Conservation (phyloP, 352 stramenopile species). For the Pythium folliculosum region DNA sequence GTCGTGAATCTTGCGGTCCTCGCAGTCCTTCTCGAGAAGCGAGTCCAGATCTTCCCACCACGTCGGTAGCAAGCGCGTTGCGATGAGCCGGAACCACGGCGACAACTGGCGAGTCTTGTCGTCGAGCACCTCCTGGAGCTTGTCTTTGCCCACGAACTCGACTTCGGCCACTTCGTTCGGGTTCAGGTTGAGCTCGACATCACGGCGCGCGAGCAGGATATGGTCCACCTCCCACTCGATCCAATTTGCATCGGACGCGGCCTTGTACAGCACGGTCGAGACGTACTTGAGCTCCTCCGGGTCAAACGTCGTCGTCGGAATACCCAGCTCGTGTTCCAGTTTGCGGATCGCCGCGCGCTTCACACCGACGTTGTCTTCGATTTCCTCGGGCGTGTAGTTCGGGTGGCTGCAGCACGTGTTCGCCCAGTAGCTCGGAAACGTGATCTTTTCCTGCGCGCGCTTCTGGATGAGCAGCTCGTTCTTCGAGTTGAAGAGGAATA, state of each 20-base stretch:
- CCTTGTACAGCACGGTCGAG: slow-evolving; percentile 98
- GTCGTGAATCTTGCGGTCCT: slow-evolving; percentile 61
- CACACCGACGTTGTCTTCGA: slow-evolving; percentile 78
- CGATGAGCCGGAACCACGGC: slow-evolving; percentile 87
- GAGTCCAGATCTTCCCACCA: slow-evolving; percentile 78
- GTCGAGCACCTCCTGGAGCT: slow-evolving; percentile 56
- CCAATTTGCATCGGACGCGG: slow-evolving; percentile 88
- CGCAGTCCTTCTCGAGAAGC: slow-evolving; percentile 54
- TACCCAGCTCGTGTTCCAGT: slow-evolving; percentile 98
- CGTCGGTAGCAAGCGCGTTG: slow-evolving; percentile 55
- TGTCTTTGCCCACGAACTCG: slow-evolving; percentile 86
- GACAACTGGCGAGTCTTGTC: slow-evolving; percentile 63
- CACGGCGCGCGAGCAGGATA: slow-evolving; percentile 91
- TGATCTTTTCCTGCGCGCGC: slow-evolving; percentile 97
- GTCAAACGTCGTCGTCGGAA: slow-evolving; percentile 82
- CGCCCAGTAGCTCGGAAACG: slow-evolving; percentile 98
- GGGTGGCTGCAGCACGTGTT: slow-evolving; percentile 99
- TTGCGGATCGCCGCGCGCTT: slow-evolving; percentile 97
- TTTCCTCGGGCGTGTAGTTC: slow-evolving; percentile 91
- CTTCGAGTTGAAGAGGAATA: slow-evolving; percentile 88
- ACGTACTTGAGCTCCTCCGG: slow-evolving; percentile 94
- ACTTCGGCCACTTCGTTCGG: slow-evolving; percentile 92
- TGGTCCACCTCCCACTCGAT: slow-evolving; percentile 99
- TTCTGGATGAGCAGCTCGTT: slow-evolving; percentile 90
- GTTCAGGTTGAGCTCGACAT: slow-evolving; percentile 88